Conservation (phyloP, 805 yeast genomes). For the Candida nemodendra region DNA sequence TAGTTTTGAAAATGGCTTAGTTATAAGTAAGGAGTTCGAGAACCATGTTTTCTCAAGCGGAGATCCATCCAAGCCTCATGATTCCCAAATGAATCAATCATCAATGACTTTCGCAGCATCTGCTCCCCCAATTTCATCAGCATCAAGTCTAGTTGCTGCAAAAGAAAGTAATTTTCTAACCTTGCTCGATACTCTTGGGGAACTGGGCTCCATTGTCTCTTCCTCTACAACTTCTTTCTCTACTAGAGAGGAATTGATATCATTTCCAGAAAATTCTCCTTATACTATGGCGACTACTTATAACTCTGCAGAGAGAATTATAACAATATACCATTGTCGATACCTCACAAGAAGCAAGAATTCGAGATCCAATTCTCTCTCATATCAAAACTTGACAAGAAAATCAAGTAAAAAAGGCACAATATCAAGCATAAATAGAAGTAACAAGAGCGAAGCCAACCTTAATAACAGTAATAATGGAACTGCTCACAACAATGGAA, state of each 20-base stretch:
- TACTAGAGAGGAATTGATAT: conserved; percentile 52
- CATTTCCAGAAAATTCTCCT: conserved; percentile 46
- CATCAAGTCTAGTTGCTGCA: conserved; percentile 12
- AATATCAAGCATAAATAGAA: conserved; percentile 20
- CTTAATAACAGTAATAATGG: conserved; percentile 21
- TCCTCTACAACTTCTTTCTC: conserved; percentile 68
- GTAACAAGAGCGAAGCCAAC: conserved; percentile 4
- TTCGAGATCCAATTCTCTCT: conserved; percentile 16
- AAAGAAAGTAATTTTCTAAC: conserved; percentile 51
- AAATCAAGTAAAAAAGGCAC: conserved; percentile 26
- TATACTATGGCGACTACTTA: conserved; percentile 56
- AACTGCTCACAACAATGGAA: not conserved
- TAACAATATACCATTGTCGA: conserved; percentile 58
- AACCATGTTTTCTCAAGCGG: conserved; percentile 8
- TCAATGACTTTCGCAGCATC: conserved; percentile 10
- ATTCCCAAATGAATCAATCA: conserved; percentile 2
- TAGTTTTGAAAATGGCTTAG: conserved; percentile 64
- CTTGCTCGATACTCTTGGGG: conserved; percentile 70
- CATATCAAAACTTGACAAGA: conserved; percentile 17
- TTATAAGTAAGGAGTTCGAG: conserved; percentile 33
- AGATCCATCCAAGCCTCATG: conserved; percentile 3
- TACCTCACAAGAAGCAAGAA: conserved; percentile 31
- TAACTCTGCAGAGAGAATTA: conserved; percentile 42
- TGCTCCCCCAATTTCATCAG: conserved; percentile 15
- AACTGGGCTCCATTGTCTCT: conserved; percentile 68